Evolutionary conservation across 345 rosid species (phyloP).

Genomic region (Trapa incisa): DNA sequence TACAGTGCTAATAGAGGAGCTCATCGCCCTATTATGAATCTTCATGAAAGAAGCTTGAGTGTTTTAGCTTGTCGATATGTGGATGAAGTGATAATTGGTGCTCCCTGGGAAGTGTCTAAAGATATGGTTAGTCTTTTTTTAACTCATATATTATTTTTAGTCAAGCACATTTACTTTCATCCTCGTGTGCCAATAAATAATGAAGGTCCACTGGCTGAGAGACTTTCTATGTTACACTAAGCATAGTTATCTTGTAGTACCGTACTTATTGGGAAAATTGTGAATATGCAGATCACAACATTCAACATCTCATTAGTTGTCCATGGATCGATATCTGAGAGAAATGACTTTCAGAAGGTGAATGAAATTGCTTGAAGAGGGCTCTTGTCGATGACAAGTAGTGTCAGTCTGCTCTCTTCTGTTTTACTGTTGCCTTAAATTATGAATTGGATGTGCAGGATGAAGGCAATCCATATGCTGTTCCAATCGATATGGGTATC

Average conservation of each 20-base stretch:
- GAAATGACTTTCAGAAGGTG: slow-evolving; percentile 41
- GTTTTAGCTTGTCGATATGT: slow-evolving; percentile 69
- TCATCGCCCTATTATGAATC: slow-evolving; percentile 72
- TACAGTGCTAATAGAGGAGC: slow-evolving; percentile 58
- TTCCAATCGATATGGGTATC: slow-evolving; percentile 55
- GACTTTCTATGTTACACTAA: neutral
- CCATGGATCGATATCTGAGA: slow-evolving; percentile 64
- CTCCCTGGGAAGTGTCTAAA: slow-evolving; percentile 57
- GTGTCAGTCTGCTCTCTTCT: neutral
- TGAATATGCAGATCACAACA: slow-evolving; percentile 44
- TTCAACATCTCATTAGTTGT: slow-evolving; percentile 54
- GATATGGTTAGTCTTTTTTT: slow-evolving; percentile 43
- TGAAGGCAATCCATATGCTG: slow-evolving; percentile 44
- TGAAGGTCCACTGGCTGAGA: neutral
- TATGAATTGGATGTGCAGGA: slow-evolving; percentile 23
- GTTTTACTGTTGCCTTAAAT: neutral
- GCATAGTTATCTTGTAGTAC: neutral
- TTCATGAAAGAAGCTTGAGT: slow-evolving; percentile 71
- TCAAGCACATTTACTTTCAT: neutral
- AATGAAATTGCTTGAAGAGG: neutral
- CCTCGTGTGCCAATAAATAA: neutral
- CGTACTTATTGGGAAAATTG: slow-evolving; percentile 8
- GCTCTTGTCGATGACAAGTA: neutral
- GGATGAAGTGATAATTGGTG: slow-evolving; percentile 75
- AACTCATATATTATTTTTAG: neutral